These are phyloP conservation scores for Zhuliangozyma parablackwelliae DNA, from an alignment of 1,139 yeast genomes.

Conservation along the genomic window DNA sequence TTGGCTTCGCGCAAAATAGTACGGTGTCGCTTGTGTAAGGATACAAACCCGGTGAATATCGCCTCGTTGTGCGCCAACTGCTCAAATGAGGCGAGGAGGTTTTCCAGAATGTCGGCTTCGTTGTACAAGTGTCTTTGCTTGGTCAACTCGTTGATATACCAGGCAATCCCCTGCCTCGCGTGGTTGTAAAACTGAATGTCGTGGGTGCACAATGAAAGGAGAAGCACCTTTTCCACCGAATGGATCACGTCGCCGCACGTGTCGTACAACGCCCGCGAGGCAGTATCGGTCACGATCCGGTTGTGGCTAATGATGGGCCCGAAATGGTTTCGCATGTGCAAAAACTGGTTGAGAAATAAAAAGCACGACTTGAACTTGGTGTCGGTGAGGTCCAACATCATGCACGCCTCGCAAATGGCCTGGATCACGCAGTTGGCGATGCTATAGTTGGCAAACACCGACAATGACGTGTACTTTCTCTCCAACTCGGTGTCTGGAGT, in stretches of 20 bases:
- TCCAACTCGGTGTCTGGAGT: slow-evolving; percentile 15
- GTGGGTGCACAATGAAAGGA: slow-evolving; percentile 52
- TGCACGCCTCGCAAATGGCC: slow-evolving; percentile 35
- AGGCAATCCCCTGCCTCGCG: slow-evolving; percentile 45
- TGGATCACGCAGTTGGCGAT: slow-evolving; percentile 32
- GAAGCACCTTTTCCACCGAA: slow-evolving; percentile 41
- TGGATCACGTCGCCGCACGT: slow-evolving; percentile 19
- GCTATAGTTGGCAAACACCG: slow-evolving; percentile 25
- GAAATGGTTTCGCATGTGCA: slow-evolving; percentile 19
- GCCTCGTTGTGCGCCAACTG: slow-evolving; percentile 52
- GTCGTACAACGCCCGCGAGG: slow-evolving; percentile 10
- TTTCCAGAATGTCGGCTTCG: slow-evolving; percentile 12
- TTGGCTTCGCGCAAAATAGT: slow-evolving; percentile 51
- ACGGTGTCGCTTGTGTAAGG: slow-evolving; percentile 65
- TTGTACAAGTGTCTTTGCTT: slow-evolving; percentile 8
- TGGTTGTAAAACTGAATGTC: slow-evolving; percentile 53
- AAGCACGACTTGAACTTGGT: slow-evolving; percentile 37
- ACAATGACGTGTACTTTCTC: slow-evolving; percentile 17
- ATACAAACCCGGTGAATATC: slow-evolving; percentile 71
- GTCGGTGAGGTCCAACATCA: slow-evolving; percentile 31
- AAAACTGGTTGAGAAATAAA: slow-evolving; percentile 31
- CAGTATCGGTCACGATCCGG: slow-evolving; percentile 15
- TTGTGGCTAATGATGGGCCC: slow-evolving; percentile 19
- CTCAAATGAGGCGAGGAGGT: slow-evolving; percentile 41
- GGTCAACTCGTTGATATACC: slow-evolving; percentile 37